phyloP scores from a whole-genome alignment of 2,329 filamentous ascomycete genomes.

The Hypomyces rosellus region DNA sequence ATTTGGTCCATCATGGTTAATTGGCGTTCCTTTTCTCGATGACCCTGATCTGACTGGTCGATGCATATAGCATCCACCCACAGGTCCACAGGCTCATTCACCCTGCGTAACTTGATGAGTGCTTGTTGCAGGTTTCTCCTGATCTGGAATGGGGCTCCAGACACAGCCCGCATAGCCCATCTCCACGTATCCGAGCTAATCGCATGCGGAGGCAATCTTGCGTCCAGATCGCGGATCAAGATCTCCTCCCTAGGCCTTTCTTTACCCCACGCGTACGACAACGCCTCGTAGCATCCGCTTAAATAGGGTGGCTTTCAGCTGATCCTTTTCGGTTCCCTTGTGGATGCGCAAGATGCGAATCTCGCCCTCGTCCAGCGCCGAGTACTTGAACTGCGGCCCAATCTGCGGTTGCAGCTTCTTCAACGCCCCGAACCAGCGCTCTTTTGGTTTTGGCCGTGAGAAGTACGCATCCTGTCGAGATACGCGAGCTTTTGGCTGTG shows the following conservation, averaged over 20 bases:
- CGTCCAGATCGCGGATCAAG: neutral
- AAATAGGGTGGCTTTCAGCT: neutral
- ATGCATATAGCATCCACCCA: constrained; percentile 16
- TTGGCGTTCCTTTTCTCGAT: constrained; percentile 1
- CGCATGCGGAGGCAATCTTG: neutral
- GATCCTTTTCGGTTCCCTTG: no score
- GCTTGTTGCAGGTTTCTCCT: no score
- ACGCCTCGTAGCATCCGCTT: constrained; percentile 1
- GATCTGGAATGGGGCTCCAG: no score
- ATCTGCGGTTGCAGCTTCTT: no score
- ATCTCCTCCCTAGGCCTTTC: neutral
- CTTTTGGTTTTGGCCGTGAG: no score
- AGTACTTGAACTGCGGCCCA: no score
- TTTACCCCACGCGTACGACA: constrained; percentile 1
- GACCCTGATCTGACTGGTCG: constrained; percentile 5
- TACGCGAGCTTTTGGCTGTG: no score
- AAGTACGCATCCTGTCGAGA: no score
- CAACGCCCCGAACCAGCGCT: no score
- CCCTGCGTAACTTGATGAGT: neutral
- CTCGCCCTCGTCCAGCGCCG: no score
- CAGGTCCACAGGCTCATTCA: neutral
- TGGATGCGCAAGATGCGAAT: no score
- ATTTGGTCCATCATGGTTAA: neutral
- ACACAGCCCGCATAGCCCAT: no score
- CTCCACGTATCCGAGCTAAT: neutral